Percentiles rank a stretch among this genome's conserved stretches.
phyloP scores from a whole-genome alignment of 495 filamentous ascomycete species.

The Aspergillus panamensis region DNA sequence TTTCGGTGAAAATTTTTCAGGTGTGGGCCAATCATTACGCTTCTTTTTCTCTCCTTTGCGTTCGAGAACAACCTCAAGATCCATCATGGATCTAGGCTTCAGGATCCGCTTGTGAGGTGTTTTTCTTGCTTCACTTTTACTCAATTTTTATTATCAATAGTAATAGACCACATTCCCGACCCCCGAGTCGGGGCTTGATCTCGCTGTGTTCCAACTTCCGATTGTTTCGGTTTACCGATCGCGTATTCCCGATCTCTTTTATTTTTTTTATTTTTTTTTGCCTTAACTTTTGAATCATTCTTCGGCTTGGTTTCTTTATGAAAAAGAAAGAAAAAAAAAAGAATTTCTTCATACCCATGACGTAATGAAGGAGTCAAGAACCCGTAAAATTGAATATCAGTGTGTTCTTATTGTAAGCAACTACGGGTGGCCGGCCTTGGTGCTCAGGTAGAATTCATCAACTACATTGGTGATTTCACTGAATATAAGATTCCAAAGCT shows the following conservation, averaged over 20 bases:
- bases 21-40: constrained; percentile 6
- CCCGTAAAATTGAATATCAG: too few relatives aligned
- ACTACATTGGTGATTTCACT: too few relatives aligned
- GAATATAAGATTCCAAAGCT: too few relatives aligned
- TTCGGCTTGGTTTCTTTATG: too few relatives aligned
- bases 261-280: neutral
- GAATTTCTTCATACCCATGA: too few relatives aligned
- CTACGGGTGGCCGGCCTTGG: too few relatives aligned
- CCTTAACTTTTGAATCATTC: too few relatives aligned
- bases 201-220: neutral
- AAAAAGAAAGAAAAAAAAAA: too few relatives aligned
- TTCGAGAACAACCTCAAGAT: neutral
- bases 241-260: neutral
- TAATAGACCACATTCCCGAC: neutral
- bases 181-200: neutral
- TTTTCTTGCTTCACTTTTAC: neutral
- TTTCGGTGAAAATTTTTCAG: constrained; percentile 17
- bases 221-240: neutral
- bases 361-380: too few relatives aligned
- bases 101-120: neutral
- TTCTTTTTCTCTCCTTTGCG: neutral
- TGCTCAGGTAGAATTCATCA: too few relatives aligned
- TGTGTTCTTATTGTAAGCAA: too few relatives aligned
- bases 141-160: neutral
- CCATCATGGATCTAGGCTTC: too few relatives aligned